phyloP scores from a whole-genome alignment of 208 protist species.

The Leishmania tropica region DNA sequence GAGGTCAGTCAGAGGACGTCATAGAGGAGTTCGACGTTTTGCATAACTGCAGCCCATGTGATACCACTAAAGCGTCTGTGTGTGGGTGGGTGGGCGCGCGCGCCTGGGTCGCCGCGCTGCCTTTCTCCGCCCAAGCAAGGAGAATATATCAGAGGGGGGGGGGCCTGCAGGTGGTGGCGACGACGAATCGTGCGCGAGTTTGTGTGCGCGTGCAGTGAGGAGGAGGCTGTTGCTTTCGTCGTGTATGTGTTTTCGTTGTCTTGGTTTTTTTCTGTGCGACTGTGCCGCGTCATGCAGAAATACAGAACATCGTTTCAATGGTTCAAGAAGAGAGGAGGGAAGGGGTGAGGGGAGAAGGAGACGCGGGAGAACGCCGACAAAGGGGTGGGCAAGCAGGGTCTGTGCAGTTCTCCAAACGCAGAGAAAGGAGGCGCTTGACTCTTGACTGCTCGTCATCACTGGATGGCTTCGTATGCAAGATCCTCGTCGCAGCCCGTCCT shows the following conservation, averaged over 20 bases:
- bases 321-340: not conserved
- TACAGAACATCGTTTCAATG: not conserved
- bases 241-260: not conserved
- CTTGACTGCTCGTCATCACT: constrained; percentile 10
- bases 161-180: not conserved
- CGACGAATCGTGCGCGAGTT: too few relatives aligned
- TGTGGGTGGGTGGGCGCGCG: not conserved
- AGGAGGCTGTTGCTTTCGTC: not conserved
- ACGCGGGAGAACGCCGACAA: not conserved
- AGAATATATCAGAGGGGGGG: too few relatives aligned
- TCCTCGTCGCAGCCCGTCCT: constrained; percentile 20
- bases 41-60: not conserved
- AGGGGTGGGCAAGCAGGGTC: not conserved
- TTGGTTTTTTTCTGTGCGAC: not conserved
- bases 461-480: not conserved
- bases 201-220: not conserved
- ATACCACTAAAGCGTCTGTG: not conserved
- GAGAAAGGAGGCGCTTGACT: not conserved
- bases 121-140: not conserved
- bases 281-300: not conserved
- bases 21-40: not conserved
- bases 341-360: not conserved
- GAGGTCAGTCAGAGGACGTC: not conserved
- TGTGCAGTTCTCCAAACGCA: not conserved
- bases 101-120: not conserved